A percentile compares a stretch with the other conserved stretches of the same genome.
Conservation (phyloP, 2,329 filamentous ascomycete species). For the Monilinia laxa region DNA sequence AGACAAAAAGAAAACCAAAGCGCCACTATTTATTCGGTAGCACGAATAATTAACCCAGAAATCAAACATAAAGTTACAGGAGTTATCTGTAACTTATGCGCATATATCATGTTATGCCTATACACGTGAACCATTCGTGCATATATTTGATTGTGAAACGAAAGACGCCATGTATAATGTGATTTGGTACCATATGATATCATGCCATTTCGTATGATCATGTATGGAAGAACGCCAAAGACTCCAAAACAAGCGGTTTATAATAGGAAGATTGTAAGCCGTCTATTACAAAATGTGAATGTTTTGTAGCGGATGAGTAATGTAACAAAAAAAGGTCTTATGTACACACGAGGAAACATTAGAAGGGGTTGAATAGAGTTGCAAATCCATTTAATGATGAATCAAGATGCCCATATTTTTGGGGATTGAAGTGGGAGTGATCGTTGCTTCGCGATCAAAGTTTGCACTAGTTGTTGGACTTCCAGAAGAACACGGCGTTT, state of each 20-base stretch:
- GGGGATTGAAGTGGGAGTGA: slow-evolving; percentile 8
- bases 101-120: neutral
- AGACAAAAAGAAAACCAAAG: neutral
- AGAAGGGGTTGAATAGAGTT: neutral
- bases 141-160: slow-evolving; percentile 11
- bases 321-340: slow-evolving; percentile 12
- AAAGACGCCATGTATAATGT: slow-evolving; percentile 16
- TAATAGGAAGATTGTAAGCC: slow-evolving; percentile 2
- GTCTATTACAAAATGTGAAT: slow-evolving; percentile 1
- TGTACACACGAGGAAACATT: slow-evolving; percentile 13
- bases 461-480: neutral
- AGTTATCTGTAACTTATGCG: slow-evolving; percentile 10
- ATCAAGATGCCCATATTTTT: neutral
- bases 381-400: neutral
- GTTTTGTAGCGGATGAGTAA: slow-evolving; percentile 3
- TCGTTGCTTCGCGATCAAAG: slow-evolving; percentile 11
- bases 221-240: slow-evolving; percentile 20
- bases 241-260: slow-evolving; percentile 3
- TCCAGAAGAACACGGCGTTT: slow-evolving; percentile 5
- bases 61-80: neutral
- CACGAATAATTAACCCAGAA: neutral
- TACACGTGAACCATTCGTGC: neutral
- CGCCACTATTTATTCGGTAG: neutral
- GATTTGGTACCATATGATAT: slow-evolving; percentile 14
- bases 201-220: slow-evolving; percentile 15